Conservation (phyloP, 768 basidiomycete genomes). For the Ramaria sp. region DNA sequence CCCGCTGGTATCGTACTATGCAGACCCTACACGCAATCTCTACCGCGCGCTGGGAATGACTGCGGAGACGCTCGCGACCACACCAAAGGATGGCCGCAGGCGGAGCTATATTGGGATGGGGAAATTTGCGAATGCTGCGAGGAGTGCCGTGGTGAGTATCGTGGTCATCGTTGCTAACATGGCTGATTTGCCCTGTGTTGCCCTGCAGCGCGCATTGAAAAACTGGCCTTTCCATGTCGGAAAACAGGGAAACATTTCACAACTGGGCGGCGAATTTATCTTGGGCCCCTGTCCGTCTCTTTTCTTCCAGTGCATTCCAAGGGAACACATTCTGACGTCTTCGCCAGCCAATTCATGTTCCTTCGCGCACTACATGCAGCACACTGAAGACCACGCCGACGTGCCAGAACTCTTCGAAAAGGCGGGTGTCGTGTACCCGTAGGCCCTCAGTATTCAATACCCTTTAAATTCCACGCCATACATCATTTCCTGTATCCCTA, state of each 20-base stretch:
- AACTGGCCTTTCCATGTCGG: constrained; percentile 35
- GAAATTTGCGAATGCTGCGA: constrained; percentile 20
- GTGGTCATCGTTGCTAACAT: constrained; percentile 5
- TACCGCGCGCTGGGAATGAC: constrained; percentile 56
- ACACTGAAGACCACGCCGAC: constrained; percentile 52
- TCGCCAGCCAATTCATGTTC: constrained; percentile 32
- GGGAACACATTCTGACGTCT: not conserved
- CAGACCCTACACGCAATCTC: constrained; percentile 50
- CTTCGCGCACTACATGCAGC: constrained; percentile 48
- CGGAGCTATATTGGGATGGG: constrained; percentile 35
- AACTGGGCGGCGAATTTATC: constrained; percentile 56
- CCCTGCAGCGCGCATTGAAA: constrained; percentile 29
- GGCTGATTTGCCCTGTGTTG: not conserved
- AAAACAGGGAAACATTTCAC: constrained; percentile 51
- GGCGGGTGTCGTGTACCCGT: constrained; percentile 26
- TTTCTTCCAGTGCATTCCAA: no score
- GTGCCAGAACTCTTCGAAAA: constrained; percentile 36
- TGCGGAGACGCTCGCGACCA: constrained; percentile 30
- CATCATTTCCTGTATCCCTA: no score
- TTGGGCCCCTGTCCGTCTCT: constrained; percentile 41
- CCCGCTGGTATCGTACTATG: constrained; percentile 40
- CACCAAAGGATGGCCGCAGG: constrained; percentile 34
- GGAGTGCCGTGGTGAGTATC: constrained; percentile 36
- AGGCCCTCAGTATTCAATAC: not conserved
- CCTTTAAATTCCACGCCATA: no score